A percentile compares a stretch with the other conserved stretches of the same genome.
Conservation (phyloP, 306 rosid species). For the Quercus suber region DNA sequence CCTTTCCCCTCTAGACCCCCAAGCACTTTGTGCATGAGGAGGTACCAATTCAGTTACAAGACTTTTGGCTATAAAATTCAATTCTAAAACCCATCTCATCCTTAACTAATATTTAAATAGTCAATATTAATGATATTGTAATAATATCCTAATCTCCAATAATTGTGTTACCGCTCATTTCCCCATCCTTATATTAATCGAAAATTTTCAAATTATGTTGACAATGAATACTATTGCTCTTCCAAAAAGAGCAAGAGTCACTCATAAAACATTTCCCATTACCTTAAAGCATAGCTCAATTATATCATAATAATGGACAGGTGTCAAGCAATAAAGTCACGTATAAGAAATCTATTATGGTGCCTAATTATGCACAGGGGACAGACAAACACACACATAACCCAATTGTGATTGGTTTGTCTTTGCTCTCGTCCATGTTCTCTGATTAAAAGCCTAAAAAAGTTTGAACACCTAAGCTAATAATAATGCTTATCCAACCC, state of each 20-base stretch:
- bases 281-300: conserved; percentile 1
- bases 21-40: no score
- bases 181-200: not conserved
- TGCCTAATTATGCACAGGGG: conserved; percentile 27
- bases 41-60: no score
- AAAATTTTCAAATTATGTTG: not conserved
- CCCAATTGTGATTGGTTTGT: conserved; percentile 49
- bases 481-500: conserved; percentile 36
- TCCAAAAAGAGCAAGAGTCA: conserved; percentile 20
- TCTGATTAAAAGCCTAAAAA: conserved; percentile 19
- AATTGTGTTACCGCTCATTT: not conserved
- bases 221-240: not conserved
- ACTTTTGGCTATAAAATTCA: no score
- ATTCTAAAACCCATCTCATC: no score
- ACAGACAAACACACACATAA: conserved; percentile 47
- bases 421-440: conserved; percentile 33
- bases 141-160: not conserved
- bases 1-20: no score
- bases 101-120: no score
- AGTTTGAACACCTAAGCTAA: not conserved
- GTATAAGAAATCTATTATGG: conserved; percentile 14
- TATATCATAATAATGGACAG: conserved; percentile 24
- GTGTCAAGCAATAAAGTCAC: conserved; percentile 33
- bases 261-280: not conserved
- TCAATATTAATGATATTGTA: not conserved